Percentiles rank a stretch among this genome's conserved stretches.
These are phyloP conservation scores for Trichopus zeylanicus DNA, from an alignment of 116 monocot genomes.

Conservation along the genomic window DNA sequence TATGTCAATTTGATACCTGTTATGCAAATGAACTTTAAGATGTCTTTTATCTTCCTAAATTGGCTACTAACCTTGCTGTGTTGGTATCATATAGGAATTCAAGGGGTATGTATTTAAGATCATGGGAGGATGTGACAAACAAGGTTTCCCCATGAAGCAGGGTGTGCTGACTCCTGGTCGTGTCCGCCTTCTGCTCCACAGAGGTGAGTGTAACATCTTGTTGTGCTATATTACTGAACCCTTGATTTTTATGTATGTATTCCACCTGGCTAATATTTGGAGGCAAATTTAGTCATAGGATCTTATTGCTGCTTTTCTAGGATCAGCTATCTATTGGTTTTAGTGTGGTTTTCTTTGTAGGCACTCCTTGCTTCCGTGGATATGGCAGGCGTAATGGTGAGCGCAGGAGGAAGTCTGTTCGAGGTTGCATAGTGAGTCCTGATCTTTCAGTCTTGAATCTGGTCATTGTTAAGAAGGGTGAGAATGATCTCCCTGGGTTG, in stretches of 20 bases:
- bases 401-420: constrained; percentile 51
- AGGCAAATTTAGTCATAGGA: neutral
- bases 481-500: constrained; percentile 60
- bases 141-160: constrained; percentile 56
- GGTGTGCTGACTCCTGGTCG: constrained; percentile 39
- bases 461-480: constrained; percentile 50
- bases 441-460: constrained; percentile 52
- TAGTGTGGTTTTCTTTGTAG: constrained; percentile 11
- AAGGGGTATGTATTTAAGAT: constrained; percentile 50
- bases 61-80: neutral
- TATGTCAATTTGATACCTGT: neutral
- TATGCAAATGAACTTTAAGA: neutral
- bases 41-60: neutral
- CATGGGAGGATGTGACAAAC: constrained; percentile 47
- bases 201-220: constrained; percentile 16
- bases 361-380: constrained; percentile 59
- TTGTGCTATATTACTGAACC: no score
- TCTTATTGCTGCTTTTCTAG: neutral
- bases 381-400: constrained; percentile 50
- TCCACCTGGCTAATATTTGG: neutral
- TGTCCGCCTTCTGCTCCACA: constrained; percentile 38
- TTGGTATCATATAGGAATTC: constrained; percentile 17
- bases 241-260: no score
- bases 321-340: neutral
- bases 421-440: constrained; percentile 49